Base-by-base conservation (phyloP, 768 basidiomycete genomes). In the Russula griseocarnosa region DNA sequence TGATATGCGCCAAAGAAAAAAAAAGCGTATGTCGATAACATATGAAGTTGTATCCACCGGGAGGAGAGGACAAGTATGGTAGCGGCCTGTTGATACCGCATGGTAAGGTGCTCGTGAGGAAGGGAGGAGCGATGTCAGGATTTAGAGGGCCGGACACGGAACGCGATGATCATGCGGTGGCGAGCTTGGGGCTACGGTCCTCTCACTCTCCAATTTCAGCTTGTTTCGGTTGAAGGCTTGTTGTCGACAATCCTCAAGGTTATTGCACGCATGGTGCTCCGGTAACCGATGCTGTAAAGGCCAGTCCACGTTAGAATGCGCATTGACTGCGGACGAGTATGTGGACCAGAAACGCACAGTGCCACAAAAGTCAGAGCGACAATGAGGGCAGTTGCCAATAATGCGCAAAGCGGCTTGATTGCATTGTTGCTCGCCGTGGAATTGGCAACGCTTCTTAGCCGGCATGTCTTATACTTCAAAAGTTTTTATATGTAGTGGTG, bases 221-320 rank as follows among this genome's bases (percentile, higher is more conserved):
- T 94, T 93, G 80, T 94, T 94, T 71, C 83, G 82, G 68, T 92
- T 85, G 72, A 93, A 94, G 22, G 92, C 92, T 75, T 91, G 87
- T 74, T 92, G 88, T 67, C 87, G 80, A 77, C 92, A 94, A 74
- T 86, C 86, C 72, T 90, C 86, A 66, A 95, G 78, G 66, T 92
- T 88, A 68, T 83, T 82, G 78, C 92, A 95, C 60, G 82, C 81
- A 74, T 95, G 92, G 69, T 91, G 90, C 73, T 94, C 93, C 8
- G 93, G 92, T 67, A 95, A 81, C 65, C 92, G 89, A 73, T 94
- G 93, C 89, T 94, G 62, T 61, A 34, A 69, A 4, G 63, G 62
- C 49, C 66, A 62, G 49, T 7, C 28, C 60, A 67, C 61, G 47
- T 70, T 49, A 70, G 61, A 58, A 16, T 14, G n/a, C 8, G 22